Evolutionary conservation across 1,284 basidiomycete species (phyloP).

Genomic region (Naganishia albida): DNA sequence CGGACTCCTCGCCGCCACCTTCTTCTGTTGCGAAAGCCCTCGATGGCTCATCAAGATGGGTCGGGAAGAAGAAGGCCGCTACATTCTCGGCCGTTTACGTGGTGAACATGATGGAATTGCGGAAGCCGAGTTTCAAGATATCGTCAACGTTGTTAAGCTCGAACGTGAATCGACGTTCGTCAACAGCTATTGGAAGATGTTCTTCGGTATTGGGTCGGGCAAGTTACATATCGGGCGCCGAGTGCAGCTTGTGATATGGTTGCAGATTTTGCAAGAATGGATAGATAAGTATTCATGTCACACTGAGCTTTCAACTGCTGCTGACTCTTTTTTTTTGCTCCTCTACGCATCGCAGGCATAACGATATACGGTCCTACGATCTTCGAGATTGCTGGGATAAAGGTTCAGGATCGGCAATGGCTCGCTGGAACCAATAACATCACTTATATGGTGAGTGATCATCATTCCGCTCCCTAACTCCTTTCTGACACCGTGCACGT

Average conservation of each 20-base stretch:
- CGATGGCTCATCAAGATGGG: constrained; percentile 44
- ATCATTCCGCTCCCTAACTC: not conserved
- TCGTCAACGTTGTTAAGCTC: constrained; percentile 37
- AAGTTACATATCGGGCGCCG: constrained; percentile 37
- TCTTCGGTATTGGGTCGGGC: constrained; percentile 35
- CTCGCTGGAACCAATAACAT: constrained; percentile 45
- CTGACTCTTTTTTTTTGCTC: constrained; percentile 26
- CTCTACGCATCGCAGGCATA: constrained; percentile 37
- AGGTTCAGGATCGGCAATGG: constrained; percentile 43
- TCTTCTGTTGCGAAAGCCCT: constrained; percentile 42
- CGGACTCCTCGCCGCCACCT: constrained; percentile 35
- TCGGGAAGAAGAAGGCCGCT: constrained; percentile 40
- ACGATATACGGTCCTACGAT: constrained; percentile 39
- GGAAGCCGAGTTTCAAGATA: constrained; percentile 37
- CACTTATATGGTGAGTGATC: constrained; percentile 38
- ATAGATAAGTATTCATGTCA: constrained; percentile 33
- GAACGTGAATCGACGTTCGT: constrained; percentile 32
- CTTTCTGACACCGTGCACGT: not conserved
- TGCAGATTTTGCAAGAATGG: constrained; percentile 47
- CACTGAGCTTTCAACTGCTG: not conserved
- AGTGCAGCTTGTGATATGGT: constrained; percentile 42
- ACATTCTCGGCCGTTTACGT: constrained; percentile 38
- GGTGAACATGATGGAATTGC: constrained; percentile 34
- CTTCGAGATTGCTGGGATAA: constrained; percentile 44
- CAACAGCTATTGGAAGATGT: constrained; percentile 39